Conservation (phyloP, 164 flowering plant species). For the Tinospora cordifolia region DNA sequence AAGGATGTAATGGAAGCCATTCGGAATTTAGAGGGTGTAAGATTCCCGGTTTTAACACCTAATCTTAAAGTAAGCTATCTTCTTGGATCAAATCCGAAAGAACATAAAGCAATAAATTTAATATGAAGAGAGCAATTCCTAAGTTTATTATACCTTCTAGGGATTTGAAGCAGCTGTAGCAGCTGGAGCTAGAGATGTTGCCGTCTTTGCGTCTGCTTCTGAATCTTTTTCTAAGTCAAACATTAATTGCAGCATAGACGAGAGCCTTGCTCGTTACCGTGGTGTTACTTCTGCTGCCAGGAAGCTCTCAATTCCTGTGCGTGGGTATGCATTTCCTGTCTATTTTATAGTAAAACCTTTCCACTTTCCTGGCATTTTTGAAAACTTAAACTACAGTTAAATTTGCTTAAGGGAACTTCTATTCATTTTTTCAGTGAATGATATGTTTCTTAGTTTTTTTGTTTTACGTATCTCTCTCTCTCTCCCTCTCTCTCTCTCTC, state of each 20-base stretch:
- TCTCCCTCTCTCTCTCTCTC: too few relatives aligned
- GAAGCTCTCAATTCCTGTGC: conserved; percentile 72
- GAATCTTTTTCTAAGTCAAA: conserved; percentile 92
- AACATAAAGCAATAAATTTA: not conserved
- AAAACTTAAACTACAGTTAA: not conserved
- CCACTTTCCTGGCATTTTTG: not conserved
- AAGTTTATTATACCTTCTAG: conserved; percentile 25
- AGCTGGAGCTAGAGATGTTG: conserved; percentile 95
- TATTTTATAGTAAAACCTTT: not conserved
- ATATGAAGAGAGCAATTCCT: conserved; percentile 7
- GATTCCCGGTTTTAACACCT: conserved; percentile 83
- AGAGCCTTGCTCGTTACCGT: conserved; percentile 73
- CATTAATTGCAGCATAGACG: conserved; percentile 88
- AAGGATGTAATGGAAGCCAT: conserved; percentile 79
- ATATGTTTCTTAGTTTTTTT: too few relatives aligned
- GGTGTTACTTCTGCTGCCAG: conserved; percentile 74
- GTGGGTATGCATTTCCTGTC: conserved; percentile 54
- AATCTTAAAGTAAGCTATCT: conserved; percentile 61
- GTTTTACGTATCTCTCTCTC: too few relatives aligned
- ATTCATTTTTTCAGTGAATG: not conserved
- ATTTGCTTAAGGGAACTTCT: not conserved
- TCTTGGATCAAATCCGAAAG: not conserved
- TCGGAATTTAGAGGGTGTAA: conserved; percentile 44
- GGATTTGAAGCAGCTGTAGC: conserved; percentile 93
- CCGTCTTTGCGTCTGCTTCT: conserved; percentile 93